Percentiles rank a stretch among this genome's conserved stretches.
These are phyloP conservation scores for Pythium rhizo-oryzae DNA, from an alignment of 352 stramenopile species.

Conservation along the genomic window DNA sequence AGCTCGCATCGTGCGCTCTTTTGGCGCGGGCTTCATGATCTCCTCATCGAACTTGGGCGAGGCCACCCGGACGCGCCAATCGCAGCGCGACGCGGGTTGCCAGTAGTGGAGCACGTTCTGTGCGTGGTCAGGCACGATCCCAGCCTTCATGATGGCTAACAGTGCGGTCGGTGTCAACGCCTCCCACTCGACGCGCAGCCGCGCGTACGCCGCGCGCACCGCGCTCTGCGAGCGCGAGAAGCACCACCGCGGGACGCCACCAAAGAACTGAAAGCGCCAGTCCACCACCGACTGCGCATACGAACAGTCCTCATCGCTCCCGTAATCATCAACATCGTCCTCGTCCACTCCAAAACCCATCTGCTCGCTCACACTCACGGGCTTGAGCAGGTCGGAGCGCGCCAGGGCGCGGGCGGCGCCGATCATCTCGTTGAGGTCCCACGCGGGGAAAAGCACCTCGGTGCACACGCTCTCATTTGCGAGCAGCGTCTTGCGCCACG, in stretches of 20 bases:
- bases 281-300: not conserved
- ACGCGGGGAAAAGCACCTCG: not conserved
- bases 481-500: not conserved
- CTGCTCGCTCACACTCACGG: too few species aligned
- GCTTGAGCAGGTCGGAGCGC: not conserved
- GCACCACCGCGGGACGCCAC: conserved; percentile 4
- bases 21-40: not conserved
- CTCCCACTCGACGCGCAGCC: too few species aligned
- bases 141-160: too few species aligned
- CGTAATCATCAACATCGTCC: not conserved
- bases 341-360: too few species aligned
- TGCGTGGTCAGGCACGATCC: too few species aligned
- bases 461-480: not conserved
- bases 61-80: too few species aligned
- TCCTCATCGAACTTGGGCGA: too few species aligned
- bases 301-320: not conserved
- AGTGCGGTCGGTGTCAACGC: too few species aligned
- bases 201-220: too few species aligned
- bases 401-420: not conserved
- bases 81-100: too few species aligned
- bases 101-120: too few species aligned
- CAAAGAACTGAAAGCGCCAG: not conserved
- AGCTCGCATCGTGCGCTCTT: not conserved
- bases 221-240: not conserved
- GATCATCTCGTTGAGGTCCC: not conserved